These are phyloP conservation scores for Pseudopyricularia cyperi DNA, from an alignment of 2,329 filamentous ascomycete genomes.

Conservation along the genomic window DNA sequence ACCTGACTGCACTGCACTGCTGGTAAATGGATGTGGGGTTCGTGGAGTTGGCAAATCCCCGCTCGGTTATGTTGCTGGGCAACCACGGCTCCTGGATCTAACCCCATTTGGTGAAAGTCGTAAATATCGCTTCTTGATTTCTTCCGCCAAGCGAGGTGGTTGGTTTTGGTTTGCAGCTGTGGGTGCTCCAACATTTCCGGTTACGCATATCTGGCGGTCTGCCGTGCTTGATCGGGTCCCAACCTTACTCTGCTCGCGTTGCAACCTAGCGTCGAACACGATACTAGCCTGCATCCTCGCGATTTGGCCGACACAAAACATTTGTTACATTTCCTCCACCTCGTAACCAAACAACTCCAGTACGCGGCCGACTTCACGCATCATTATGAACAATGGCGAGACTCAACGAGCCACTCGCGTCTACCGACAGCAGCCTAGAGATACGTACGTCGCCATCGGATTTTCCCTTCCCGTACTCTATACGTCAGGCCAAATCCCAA, in stretches of 20 bases:
- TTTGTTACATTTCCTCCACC: background rate
- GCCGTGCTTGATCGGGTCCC: background rate
- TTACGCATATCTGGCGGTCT: background rate
- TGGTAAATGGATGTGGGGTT: background rate
- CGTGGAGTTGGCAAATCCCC: background rate
- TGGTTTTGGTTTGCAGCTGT: background rate
- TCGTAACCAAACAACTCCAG: background rate
- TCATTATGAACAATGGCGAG: conserved; percentile 53
- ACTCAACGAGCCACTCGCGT: conserved; percentile 60
- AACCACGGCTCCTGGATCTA: background rate
- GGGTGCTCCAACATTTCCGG: background rate
- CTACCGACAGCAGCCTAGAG: conserved; percentile 58
- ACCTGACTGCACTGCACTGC: background rate
- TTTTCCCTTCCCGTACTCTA: too few relatives aligned
- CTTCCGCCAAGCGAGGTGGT: background rate
- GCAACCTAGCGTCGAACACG: background rate
- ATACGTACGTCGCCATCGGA: conserved; percentile 41
- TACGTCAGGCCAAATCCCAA: background rate
- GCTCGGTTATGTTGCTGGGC: background rate
- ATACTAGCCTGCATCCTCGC: background rate
- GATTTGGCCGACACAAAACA: background rate
- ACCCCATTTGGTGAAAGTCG: background rate
- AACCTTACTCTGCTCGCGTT: background rate
- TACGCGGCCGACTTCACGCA: background rate
- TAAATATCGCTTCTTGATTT: conserved; percentile 4